Percentiles rank a stretch among this genome's conserved stretches.
Evolutionary conservation across 345 rosid species (phyloP).

Genomic region (Arabis alpina): DNA sequence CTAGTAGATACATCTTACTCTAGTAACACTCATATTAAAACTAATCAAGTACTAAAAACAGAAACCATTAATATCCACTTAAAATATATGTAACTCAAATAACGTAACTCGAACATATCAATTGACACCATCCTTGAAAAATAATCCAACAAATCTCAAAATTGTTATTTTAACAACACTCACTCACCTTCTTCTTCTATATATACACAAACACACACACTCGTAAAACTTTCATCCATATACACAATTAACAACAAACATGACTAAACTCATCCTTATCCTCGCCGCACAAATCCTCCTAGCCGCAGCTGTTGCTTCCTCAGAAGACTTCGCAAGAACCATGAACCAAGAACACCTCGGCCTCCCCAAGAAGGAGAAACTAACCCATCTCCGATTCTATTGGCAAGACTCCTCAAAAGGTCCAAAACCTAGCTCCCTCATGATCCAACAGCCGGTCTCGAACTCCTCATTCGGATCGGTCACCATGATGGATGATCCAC

Average conservation of each 20-base stretch:
- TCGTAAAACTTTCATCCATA: too few relatives aligned
- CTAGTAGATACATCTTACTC: too few relatives aligned
- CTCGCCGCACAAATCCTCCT: slow-evolving; percentile 15
- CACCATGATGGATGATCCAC: slow-evolving; percentile 45
- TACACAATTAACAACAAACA: neutral
- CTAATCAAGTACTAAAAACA: too few relatives aligned
- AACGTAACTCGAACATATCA: too few relatives aligned
- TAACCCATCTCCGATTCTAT: slow-evolving; percentile 42
- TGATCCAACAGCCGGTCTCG: slow-evolving; percentile 24
- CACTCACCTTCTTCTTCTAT: too few relatives aligned
- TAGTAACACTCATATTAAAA: neutral
- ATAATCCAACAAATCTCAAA: neutral
- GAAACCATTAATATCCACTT: too few relatives aligned
- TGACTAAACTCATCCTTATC: neutral
- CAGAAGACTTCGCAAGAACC: slow-evolving; percentile 5
- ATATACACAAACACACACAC: too few relatives aligned
- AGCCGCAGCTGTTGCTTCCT: neutral
- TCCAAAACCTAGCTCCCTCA: slow-evolving; percentile 33
- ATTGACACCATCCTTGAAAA: neutral
- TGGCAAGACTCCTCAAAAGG: slow-evolving; percentile 54
- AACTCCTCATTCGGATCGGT: slow-evolving; percentile 42
- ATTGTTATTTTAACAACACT: too few relatives aligned
- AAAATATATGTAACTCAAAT: too few relatives aligned
- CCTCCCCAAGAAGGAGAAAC: slow-evolving; percentile 43
- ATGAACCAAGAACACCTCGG: neutral